A percentile compares a stretch with the other conserved stretches of the same genome.
Evolutionary conservation across 139 green algal genomes (phyloP).

Genomic region (Zygnema circumcarinatum): DNA sequence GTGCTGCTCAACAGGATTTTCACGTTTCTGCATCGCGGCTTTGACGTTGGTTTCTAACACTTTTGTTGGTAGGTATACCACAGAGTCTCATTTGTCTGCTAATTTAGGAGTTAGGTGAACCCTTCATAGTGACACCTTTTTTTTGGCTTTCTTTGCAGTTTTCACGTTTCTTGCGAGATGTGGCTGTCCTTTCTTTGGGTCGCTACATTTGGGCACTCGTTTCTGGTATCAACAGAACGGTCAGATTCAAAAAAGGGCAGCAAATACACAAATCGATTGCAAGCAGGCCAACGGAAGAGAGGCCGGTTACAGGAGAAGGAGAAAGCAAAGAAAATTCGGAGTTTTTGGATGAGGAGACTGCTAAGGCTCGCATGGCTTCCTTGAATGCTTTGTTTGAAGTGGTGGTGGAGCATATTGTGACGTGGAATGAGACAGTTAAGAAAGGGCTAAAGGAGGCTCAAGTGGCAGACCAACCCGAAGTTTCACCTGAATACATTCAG

Average conservation of each 20-base stretch:
- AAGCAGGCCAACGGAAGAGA: not conserved
- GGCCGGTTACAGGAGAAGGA: not conserved
- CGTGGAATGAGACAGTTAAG: slow-evolving; percentile 2
- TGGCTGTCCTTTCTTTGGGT: slow-evolving; percentile 2
- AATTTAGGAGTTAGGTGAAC: too few relatives aligned
- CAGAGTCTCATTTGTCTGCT: too few relatives aligned
- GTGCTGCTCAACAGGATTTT: too few relatives aligned
- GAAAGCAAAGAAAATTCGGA: not conserved
- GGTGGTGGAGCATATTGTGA: slow-evolving; percentile 2
- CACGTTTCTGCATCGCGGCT: too few relatives aligned
- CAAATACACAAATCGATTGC: not conserved
- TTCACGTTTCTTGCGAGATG: slow-evolving; percentile 2
- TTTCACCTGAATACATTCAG: not conserved
- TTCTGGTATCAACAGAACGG: not conserved
- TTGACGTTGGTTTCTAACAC: too few relatives aligned
- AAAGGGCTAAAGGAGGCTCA: not conserved
- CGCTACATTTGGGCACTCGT: not conserved
- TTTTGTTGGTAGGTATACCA: too few relatives aligned
- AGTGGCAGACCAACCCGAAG: not conserved
- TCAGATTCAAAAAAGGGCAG: too few relatives aligned
- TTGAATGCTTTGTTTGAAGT: not conserved
- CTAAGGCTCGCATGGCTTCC: not conserved
- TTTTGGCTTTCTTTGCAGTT: slow-evolving; percentile 14
- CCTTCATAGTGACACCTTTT: too few relatives aligned
- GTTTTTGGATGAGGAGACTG: not conserved